A percentile compares a stretch with the other conserved stretches of the same genome.
Conservation (phyloP, 306 rosid genomes). For the Styphnolobium japonicum region DNA sequence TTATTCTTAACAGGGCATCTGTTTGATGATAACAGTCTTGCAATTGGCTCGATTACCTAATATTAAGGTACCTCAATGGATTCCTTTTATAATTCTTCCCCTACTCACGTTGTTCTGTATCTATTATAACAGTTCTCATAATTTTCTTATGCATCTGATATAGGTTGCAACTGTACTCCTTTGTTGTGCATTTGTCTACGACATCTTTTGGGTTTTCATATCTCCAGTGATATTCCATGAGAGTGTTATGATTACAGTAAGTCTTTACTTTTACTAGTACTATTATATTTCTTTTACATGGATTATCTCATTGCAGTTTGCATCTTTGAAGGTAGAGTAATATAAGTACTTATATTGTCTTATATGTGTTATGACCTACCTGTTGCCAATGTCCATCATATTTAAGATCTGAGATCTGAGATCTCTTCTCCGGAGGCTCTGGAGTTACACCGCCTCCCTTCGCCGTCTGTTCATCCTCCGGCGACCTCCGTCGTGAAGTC, state of each 20-base stretch:
- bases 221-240: conserved; percentile 73
- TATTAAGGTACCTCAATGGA: conserved; percentile 66
- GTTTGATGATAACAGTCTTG: conserved; percentile 93
- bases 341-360: not conserved
- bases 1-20: conserved; percentile 77
- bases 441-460: no score
- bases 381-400: no score
- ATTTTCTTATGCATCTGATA: conserved; percentile 7
- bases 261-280: conserved; percentile 22
- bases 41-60: conserved; percentile 91
- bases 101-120: conserved; percentile 4
- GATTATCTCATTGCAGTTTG: conserved; percentile 14
- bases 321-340: not conserved
- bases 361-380: no score
- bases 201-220: conserved; percentile 97
- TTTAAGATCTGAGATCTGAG: no score
- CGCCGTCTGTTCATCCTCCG: no score
- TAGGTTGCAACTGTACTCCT: conserved; percentile 98
- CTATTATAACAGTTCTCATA: not conserved
- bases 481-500: no score
- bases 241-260: conserved; percentile 92
- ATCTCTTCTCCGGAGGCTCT: no score
- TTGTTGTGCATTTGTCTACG: conserved; percentile 88
- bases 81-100: conserved; percentile 15
- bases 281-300: conserved; percentile 14